Conservation (phyloP, 1,284 basidiomycete genomes). For the Ganoderma leucocontextum region DNA sequence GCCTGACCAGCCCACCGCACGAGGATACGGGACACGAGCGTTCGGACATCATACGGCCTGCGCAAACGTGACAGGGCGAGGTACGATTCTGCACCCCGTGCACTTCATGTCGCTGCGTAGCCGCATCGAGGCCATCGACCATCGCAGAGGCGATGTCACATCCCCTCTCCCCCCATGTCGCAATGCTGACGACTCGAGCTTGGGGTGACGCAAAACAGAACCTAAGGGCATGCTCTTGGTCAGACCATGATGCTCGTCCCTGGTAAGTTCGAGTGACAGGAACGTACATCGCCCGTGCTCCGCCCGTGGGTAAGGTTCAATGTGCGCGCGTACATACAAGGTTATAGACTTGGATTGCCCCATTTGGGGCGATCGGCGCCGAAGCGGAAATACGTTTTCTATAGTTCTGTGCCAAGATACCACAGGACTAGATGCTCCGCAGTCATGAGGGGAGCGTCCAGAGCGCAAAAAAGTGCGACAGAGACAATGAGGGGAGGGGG, state of each 20-base stretch:
- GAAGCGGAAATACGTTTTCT: slow-evolving; percentile 12
- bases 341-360: slow-evolving; percentile 24
- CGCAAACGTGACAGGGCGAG: slow-evolving; percentile 2
- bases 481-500: slow-evolving; percentile 4
- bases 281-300: slow-evolving; percentile 6
- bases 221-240: neutral
- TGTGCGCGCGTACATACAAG: slow-evolving; percentile 10
- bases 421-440: slow-evolving; percentile 3
- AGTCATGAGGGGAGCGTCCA: slow-evolving; percentile 2
- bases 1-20: slow-evolving; percentile 20
- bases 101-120: slow-evolving; percentile 7
- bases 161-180: neutral
- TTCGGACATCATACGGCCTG: neutral
- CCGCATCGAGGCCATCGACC: neutral
- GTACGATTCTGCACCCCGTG: slow-evolving; percentile 5
- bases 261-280: neutral
- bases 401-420: slow-evolving; percentile 5
- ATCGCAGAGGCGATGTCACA: neutral
- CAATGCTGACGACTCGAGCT: slow-evolving; percentile 5
- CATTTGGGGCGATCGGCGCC: slow-evolving; percentile 18
- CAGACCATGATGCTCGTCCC: neutral
- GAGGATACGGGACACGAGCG: slow-evolving; percentile 23
- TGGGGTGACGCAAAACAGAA: neutral
- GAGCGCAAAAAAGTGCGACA: slow-evolving; percentile 4
- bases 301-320: slow-evolving; percentile 17